phyloP scores from a whole-genome alignment of 345 rosid genomes.

The Aegle marmelos region DNA sequence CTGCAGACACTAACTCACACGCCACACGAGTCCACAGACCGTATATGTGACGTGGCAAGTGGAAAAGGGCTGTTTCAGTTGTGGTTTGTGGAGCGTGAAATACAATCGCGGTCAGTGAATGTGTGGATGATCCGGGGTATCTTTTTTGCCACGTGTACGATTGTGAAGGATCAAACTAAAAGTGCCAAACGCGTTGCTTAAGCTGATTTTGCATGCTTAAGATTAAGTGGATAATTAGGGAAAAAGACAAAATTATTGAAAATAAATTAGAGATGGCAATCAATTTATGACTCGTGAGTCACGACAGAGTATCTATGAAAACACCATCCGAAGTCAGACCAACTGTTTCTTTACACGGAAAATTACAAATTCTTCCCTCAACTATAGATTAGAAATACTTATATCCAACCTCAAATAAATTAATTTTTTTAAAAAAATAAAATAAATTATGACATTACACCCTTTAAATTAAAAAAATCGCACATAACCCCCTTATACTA shows the following conservation, averaged over 20 bases:
- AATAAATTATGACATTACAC: too few species aligned
- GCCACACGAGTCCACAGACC: constrained; percentile 15
- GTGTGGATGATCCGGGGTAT: neutral
- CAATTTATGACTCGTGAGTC: neutral
- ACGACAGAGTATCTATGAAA: neutral
- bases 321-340: neutral
- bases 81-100: neutral
- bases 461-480: too few species aligned
- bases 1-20: neutral
- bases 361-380: too few species aligned
- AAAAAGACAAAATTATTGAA: neutral
- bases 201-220: neutral
- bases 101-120: neutral
- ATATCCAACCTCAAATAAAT: too few species aligned
- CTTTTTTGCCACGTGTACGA: neutral
- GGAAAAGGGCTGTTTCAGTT: neutral
- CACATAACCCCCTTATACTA: too few species aligned
- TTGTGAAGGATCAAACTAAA: neutral
- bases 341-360: too few species aligned
- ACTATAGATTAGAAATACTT: too few species aligned
- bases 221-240: neutral
- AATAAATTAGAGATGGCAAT: neutral
- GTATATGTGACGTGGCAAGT: neutral
- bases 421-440: too few species aligned
- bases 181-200: constrained; percentile 1